These are phyloP conservation scores for Petunia axillaris DNA, from an alignment of 257 asterid species.

Conservation along the genomic window DNA sequence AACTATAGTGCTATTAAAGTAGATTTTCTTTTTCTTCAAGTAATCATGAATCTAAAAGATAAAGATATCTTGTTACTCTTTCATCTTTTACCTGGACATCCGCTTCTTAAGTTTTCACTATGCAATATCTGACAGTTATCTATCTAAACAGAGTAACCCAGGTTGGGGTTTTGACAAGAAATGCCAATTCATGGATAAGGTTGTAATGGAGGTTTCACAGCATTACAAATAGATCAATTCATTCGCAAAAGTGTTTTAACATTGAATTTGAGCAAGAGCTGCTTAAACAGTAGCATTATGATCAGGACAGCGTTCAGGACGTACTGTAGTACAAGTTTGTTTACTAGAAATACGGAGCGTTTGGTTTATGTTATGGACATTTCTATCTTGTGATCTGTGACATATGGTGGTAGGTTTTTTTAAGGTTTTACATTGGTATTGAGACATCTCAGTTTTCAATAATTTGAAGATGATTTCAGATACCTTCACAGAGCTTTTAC, in stretches of 20 bases:
- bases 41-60: neutral
- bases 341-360: neutral
- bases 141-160: conserved; percentile 81
- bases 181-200: conserved; percentile 88
- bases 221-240: conserved; percentile 57
- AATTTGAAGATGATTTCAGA: neutral
- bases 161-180: conserved; percentile 97
- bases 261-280: conserved; percentile 2
- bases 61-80: neutral
- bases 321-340: neutral
- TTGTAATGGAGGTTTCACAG: conserved; percentile 62
- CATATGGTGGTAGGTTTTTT: neutral
- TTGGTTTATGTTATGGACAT: neutral
- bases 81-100: neutral
- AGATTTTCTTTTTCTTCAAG: neutral
- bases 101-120: conserved; percentile 5
- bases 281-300: neutral
- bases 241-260: neutral
- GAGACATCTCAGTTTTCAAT: conserved; percentile 14
- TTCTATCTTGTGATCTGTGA: neutral
- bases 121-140: conserved; percentile 5
- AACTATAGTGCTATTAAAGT: neutral
- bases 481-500: neutral
- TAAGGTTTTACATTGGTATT: conserved; percentile 7
- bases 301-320: neutral